A percentile compares a stretch with the other conserved stretches of the same genome.
These are phyloP conservation scores for Periconia macrospinosa DNA, from an alignment of 2,329 filamentous ascomycete genomes.

Conservation along the genomic window DNA sequence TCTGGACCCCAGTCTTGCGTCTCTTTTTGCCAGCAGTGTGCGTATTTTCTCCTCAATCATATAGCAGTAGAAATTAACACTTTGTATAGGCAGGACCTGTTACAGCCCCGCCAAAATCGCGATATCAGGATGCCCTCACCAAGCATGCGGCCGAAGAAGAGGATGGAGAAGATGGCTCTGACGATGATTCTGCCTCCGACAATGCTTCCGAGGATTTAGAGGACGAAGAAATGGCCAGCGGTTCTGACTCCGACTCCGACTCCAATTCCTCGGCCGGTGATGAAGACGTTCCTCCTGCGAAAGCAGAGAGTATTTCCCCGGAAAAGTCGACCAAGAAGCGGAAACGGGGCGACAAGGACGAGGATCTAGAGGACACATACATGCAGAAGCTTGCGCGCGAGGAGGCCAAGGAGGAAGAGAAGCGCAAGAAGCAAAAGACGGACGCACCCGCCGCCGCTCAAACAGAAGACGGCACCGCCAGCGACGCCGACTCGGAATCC, in stretches of 20 bases:
- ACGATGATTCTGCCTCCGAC: constrained; percentile 14
- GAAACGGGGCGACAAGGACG: constrained; percentile 61
- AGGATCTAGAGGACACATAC: constrained; percentile 72
- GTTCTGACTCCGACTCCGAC: constrained; percentile 19
- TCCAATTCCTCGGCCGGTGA: constrained; percentile 15
- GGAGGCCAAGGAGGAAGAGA: constrained; percentile 46
- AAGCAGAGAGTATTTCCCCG: constrained; percentile 12
- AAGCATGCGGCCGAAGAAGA: constrained; percentile 44
- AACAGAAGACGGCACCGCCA: constrained; percentile 20
- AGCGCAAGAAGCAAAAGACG: constrained; percentile 33
- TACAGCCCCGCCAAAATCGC: constrained; percentile 44
- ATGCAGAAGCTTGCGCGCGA: constrained; percentile 63
- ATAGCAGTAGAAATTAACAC: not conserved
- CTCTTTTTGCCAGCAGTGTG: constrained; percentile 51
- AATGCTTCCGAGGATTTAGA: constrained; percentile 19
- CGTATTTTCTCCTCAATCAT: constrained; percentile 13
- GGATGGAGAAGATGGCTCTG: constrained; percentile 50
- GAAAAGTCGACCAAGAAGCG: constrained; percentile 41
- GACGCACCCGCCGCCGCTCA: constrained; percentile 13
- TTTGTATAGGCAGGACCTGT: constrained; percentile 37
- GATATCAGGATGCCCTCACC: constrained; percentile 34
- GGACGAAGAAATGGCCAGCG: constrained; percentile 21
- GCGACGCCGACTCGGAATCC: constrained; percentile 9
- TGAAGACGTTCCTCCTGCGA: constrained; percentile 19
- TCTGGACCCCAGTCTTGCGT: constrained; percentile 49